Evolutionary conservation across 257 asterid genomes (phyloP).

Genomic region (Orobanche coerulescens): DNA sequence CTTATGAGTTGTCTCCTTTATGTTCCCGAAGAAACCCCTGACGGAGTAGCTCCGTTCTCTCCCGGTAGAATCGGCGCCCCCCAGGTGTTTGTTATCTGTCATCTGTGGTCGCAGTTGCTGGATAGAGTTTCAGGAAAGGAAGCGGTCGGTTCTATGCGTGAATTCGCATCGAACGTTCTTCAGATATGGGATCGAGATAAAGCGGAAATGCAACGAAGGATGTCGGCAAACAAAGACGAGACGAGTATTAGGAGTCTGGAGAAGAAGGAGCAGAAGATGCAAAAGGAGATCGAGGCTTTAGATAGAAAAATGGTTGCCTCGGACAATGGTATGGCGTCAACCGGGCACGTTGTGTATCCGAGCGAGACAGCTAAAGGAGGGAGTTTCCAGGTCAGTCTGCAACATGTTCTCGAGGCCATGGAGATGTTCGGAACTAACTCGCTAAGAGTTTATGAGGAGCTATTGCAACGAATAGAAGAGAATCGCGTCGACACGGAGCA

Average conservation of each 20-base stretch:
- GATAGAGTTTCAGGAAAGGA: conserved; percentile 57
- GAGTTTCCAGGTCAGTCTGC: conserved; percentile 54
- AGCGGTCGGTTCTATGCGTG: conserved; percentile 51
- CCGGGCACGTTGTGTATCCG: conserved; percentile 50
- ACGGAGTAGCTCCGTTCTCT: conserved; percentile 63
- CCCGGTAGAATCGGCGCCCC: conserved; percentile 76
- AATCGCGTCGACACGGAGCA: no score
- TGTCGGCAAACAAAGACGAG: no score
- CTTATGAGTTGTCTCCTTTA: conserved; percentile 61
- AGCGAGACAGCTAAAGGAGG: conserved; percentile 50
- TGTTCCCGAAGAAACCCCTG: conserved; percentile 66
- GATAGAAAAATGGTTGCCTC: conserved; percentile 43
- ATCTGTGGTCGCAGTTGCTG: conserved; percentile 57
- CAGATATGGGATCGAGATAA: conserved; percentile 57
- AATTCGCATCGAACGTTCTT: conserved; percentile 45
- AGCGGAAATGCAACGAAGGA: conserved; percentile 43
- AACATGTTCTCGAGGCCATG: conserved; percentile 55
- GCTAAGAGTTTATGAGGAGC: conserved; percentile 54
- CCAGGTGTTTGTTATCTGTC: conserved; percentile 48
- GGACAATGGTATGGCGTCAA: conserved; percentile 28
- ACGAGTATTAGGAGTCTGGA: conserved; percentile 52
- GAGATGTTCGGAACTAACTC: conserved; percentile 42
- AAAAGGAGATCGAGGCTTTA: conserved; percentile 56
- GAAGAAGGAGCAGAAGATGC: conserved; percentile 57
- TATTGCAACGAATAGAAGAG: conserved; percentile 35